Evolutionary conservation across 2,329 filamentous ascomycete species (phyloP).

Genomic region (Periglandula ipomoeae): DNA sequence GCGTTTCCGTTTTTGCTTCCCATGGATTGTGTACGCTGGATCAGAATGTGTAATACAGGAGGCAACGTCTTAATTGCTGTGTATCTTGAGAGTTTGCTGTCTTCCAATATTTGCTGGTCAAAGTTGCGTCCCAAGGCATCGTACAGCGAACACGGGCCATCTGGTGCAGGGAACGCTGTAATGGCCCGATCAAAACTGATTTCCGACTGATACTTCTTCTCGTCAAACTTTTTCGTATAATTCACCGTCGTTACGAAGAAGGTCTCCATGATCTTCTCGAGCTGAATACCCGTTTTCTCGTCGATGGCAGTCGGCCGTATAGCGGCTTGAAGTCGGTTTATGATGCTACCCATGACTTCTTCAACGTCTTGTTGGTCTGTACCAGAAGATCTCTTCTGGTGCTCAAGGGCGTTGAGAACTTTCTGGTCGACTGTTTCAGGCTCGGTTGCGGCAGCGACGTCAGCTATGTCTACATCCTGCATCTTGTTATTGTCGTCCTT

Average conservation of each 20-base stretch:
- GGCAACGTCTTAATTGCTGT: constrained; percentile 68
- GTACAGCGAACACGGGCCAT: constrained; percentile 57
- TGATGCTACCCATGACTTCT: constrained; percentile 87
- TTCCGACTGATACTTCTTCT: constrained; percentile 30
- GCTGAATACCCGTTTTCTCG: constrained; percentile 60
- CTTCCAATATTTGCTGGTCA: constrained; percentile 65
- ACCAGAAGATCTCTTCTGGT: constrained; percentile 37
- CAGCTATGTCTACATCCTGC: constrained; percentile 20
- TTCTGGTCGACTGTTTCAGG: constrained; percentile 34
- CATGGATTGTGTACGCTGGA: constrained; percentile 73
- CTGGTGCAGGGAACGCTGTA: constrained; percentile 47
- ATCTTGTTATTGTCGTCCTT: constrained; percentile 5
- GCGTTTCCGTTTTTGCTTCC: constrained; percentile 67
- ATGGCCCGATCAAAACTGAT: constrained; percentile 53
- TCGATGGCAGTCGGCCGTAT: constrained; percentile 62
- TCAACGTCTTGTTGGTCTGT: constrained; percentile 87
- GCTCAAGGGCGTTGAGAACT: constrained; percentile 35
- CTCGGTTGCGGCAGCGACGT: constrained; percentile 18
- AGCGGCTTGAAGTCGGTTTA: constrained; percentile 83
- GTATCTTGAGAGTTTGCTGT: constrained; percentile 53
- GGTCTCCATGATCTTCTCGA: constrained; percentile 67
- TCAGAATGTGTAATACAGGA: constrained; percentile 79
- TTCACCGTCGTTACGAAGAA: constrained; percentile 56
- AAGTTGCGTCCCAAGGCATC: constrained; percentile 79
- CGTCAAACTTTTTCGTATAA: constrained; percentile 45